Conservation (phyloP, 306 rosid genomes). For the Lathyrus oleraceus region DNA sequence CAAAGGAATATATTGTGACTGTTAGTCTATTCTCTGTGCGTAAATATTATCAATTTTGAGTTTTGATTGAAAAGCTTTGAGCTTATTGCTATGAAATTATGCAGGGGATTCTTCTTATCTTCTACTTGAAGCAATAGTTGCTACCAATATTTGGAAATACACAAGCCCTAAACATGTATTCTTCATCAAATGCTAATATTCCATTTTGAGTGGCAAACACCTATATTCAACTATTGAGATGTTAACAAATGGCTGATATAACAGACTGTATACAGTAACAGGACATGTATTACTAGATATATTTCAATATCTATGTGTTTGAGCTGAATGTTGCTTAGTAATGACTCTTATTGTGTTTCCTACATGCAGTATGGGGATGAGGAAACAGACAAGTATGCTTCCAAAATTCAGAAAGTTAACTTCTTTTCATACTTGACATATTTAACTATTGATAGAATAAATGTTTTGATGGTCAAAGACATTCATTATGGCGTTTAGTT, state of each 20-base stretch:
- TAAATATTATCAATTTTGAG: no score
- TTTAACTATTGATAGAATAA: not conserved
- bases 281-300: conserved; percentile 67
- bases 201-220: conserved; percentile 60
- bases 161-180: no score
- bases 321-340: not conserved
- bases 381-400: conserved; percentile 60
- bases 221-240: conserved; percentile 82
- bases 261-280: conserved; percentile 80
- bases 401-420: conserved; percentile 64
- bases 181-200: no score
- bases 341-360: not conserved
- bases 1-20: no score
- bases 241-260: conserved; percentile 87
- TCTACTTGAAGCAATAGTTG: no score
- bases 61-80: no score
- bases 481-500: not conserved
- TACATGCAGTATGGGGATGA: conserved; percentile 66
- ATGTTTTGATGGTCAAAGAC: conserved; percentile 9
- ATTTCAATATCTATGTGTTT: not conserved
- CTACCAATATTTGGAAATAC: no score
- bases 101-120: no score
- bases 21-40: no score
- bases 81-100: no score
- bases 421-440: not conserved